These are phyloP conservation scores for Leucocoprinus sp. DNA, from an alignment of 768 basidiomycete species.

Conservation along the genomic window DNA sequence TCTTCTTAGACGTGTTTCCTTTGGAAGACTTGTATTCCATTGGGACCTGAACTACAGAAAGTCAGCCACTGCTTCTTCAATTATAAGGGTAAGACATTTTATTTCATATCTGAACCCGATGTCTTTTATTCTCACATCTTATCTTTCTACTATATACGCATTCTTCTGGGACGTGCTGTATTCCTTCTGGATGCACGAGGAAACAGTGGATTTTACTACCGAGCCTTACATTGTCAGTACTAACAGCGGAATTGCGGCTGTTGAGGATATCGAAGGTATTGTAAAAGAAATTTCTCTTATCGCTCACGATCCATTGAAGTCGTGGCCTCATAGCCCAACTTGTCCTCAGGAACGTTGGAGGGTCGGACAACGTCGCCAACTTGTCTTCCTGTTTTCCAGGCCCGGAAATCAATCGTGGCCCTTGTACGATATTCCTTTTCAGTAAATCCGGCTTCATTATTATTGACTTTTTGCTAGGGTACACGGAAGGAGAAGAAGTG, in stretches of 20 bases:
- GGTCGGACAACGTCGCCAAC: background rate
- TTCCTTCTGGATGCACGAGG: background rate
- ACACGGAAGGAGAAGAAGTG: background rate
- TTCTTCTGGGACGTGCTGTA: conserved; percentile 1
- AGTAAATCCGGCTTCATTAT: background rate
- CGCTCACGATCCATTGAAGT: too few relatives aligned
- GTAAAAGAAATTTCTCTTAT: too few relatives aligned
- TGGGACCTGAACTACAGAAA: background rate
- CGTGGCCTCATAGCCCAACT: too few relatives aligned
- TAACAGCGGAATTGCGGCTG: too few relatives aligned
- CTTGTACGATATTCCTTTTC: background rate
- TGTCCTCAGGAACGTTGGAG: too few relatives aligned
- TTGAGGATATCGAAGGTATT: too few relatives aligned
- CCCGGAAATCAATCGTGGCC: too few relatives aligned
- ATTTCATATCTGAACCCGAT: background rate
- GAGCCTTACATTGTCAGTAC: background rate
- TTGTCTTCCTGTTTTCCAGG: too few relatives aligned
- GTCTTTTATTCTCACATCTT: background rate
- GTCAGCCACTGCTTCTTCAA: background rate
- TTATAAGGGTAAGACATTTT: background rate
- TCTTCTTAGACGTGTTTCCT: too few relatives aligned
- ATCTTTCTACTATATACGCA: background rate
- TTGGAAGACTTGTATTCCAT: too few relatives aligned
- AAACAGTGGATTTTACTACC: background rate
- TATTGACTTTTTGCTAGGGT: too few relatives aligned